A percentile compares a stretch with the other conserved stretches of the same genome.
phyloP scores from a whole-genome alignment of 305 asterid genomes.

The Ajuga reptans region DNA sequence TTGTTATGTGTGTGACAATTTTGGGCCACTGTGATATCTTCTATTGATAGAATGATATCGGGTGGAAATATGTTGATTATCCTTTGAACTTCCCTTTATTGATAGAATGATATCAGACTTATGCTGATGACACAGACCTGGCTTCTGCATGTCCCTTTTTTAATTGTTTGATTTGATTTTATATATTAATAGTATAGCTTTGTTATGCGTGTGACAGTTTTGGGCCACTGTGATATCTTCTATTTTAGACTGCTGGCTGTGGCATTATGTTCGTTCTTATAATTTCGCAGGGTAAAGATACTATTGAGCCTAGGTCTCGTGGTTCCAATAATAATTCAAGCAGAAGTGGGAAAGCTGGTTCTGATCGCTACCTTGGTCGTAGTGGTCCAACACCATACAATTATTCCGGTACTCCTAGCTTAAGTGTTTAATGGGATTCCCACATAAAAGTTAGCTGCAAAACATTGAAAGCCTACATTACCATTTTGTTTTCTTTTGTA shows the following conservation, averaged over 20 bases:
- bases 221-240: background rate
- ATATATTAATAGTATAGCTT: background rate
- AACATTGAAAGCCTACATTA: background rate
- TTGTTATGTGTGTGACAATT: background rate
- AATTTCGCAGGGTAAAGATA: slow-evolving; percentile 58
- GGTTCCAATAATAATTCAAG: slow-evolving; percentile 42
- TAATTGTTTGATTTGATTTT: background rate
- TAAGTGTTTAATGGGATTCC: background rate
- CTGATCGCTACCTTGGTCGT: slow-evolving; percentile 50
- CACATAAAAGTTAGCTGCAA: background rate
- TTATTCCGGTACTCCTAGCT: slow-evolving; percentile 44
- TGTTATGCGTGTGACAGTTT: background rate
- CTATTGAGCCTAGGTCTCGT: slow-evolving; percentile 60
- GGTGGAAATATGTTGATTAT: background rate
- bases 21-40: background rate
- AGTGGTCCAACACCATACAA: slow-evolving; percentile 46
- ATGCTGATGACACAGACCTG: background rate
- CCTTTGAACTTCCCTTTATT: background rate
- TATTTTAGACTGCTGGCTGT: slow-evolving; percentile 6
- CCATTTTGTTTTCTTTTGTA: slow-evolving; percentile 24
- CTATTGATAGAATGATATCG: no score
- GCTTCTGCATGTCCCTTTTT: slow-evolving; percentile 1
- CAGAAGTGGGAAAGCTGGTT: slow-evolving; percentile 52
- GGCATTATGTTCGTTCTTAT: background rate
- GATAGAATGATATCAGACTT: background rate